Base-by-base conservation (phyloP, 192 early-diverging fungal genomes). In the Helicostylum pulchrum region DNA sequence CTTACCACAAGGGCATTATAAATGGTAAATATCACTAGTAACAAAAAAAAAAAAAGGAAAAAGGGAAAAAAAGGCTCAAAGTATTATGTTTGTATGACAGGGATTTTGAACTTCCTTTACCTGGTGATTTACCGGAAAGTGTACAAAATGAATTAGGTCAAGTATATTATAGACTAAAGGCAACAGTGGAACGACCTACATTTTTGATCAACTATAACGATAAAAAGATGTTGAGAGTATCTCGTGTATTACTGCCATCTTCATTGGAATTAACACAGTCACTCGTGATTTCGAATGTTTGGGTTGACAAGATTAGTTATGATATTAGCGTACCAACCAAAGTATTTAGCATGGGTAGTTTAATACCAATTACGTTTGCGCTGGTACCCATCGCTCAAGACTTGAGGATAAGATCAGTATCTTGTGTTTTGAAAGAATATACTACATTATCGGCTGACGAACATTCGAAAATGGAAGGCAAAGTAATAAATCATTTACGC, bases 81-180 rank as follows among this genome's bases (percentile, higher is more conserved):
- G 8, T 21, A 48, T 15, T 17, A 14, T 17, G 2, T 2, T 17
- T 17, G 17, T 12, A 48, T 20, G 23, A 31, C 31, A 73, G 71
- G 71, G 61, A 66, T 51, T 88, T 88, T 64, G 85, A 87, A 51
- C 26, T 87, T 42, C 66, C 78, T 10, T 21, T 88, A 7, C 78
- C 82, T 3, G 87, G 87, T 7, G 74, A 84, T 64, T 74, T 86
- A 55, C 85, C 87, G 7, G 87, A 88, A 64, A 81, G 83, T 0
- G 65, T 85, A 9, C 61, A 73, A 12, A 61, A 72, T 53, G 67
- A 78, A 15, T 46, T 78, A 34, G 84, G 85, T 5, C 68, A 78
- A 32, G 72, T 88, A 7, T 52, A 66, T 6, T 88, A 88, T 56
- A 66, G 54, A 17, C 60, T 88, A 32, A 78, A 78, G 42, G 87